Evolutionary conservation across 192 early-diverging fungal species (phyloP), one percentile per base, ranked within the genome.

Genomic region (Coemansia asiatica): DNA sequence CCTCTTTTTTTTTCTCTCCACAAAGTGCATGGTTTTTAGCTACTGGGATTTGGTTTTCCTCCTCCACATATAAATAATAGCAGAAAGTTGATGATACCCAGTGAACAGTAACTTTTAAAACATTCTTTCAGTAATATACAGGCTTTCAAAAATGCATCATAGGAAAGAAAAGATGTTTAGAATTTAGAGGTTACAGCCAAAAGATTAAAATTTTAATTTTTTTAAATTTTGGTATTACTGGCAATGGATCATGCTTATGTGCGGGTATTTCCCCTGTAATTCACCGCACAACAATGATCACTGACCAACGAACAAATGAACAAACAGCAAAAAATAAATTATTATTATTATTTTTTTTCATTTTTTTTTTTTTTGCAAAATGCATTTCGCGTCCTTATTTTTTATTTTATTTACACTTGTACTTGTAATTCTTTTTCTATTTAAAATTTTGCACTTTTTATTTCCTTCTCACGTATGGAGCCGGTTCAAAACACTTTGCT

Each of bases 401-500:
- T 49, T 49, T 49, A n/a, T n/a, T n/a, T n/a, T n/a, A n/a, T n/a
- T 44, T n/a, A n/a, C n/a, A n/a, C n/a, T 44, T 16, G 40, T 44
- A 29, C 44, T 61, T 44, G 7, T 44, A n/a, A n/a, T n/a, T n/a
- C n/a, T n/a, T 49, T 5, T 22, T 22, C 7, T 62, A 28, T 62
- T 51, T 13, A 19, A 19, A 25, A 25, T 36, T 53, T 54, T 15
- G 12, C 18, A 5, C 36, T 51, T 51, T 62, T 21, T 63, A 31
- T 40, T 44, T 64, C 59, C 26, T 46, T 26, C 23, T 51, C 44
- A 36, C 19, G 35, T 6, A 53, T 50, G 64, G 38, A 66, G 50
- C 19, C 25, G 15, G 15, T 16, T 25, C 50, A 51, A 25, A 81
- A 81, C 63, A 61, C 69, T 23, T 57, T 81, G 19, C 49, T 71